Base-by-base conservation (phyloP, 176 grass and related monocot species). In the Musa itinerans region DNA sequence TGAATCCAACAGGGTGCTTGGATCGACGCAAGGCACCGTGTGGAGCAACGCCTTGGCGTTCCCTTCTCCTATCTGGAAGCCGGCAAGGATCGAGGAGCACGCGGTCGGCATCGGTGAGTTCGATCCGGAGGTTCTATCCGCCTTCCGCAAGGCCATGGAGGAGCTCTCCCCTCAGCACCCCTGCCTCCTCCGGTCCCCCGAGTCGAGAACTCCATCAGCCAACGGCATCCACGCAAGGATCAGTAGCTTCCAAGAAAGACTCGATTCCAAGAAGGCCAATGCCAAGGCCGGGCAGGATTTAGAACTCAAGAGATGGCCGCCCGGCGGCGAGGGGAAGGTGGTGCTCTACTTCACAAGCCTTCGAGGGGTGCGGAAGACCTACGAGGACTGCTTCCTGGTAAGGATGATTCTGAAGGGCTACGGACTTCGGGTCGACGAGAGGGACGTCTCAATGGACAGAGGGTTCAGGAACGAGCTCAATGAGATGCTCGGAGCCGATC, bases 261-360 rank as follows among this genome's bases (percentile, higher is more conserved):
- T 50, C n/a, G 75, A 65, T 26, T 12, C 58, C n/a, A 53, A 53
- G 43, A 77, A 77, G 75, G 9, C 57, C 11, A 63, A 52, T 24
- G 11, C 67, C 29, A n/a, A 17, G 10, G 67, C 66, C 7, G 10
- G 14, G 8, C 2, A 17, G 27, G 53, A 24, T 19, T 56, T 65
- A 20, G 19, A 43, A 48, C 12, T 8, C 9, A 26, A 58, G 15
- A 75, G n/a, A 16, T 59, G 73, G 23, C 73, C 73, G 16, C 53
- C 61, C 49, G 75, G 49, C 3, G 59, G 62, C 2, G 71, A 68
- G 34, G 74, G 78, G 2, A 85, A 79, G 24, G 90, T 89, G 69
- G 84, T 99, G 75, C 57, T 99, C 68, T 99, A 99, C 83, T 94
- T 99, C 87, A 99, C 95, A 16, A 87, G 88, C 72, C 83, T 99